phyloP scores from a whole-genome alignment of 306 rosid genomes.

The Inga laurina region DNA sequence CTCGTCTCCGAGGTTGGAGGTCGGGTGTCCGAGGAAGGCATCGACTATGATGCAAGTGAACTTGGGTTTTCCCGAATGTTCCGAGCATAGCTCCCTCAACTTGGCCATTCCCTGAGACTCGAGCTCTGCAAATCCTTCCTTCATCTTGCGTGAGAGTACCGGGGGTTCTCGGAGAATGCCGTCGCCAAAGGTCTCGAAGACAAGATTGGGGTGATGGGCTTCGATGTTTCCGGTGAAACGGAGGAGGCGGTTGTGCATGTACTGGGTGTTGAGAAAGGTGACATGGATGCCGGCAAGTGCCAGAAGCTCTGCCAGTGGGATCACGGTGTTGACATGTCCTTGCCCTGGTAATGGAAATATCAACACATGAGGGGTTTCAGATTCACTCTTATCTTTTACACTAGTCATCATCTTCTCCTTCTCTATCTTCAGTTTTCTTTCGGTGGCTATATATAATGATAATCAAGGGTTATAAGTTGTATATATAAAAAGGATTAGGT shows the following conservation, averaged over 20 bases:
- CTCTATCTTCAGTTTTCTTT: neutral
- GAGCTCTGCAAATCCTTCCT: rapidly evolving
- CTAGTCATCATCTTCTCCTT: neutral
- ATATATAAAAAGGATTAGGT: no score
- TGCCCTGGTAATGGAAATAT: conserved; percentile 37
- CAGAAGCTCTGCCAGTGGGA: neutral
- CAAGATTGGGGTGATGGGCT: neutral
- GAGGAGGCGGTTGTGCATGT: neutral
- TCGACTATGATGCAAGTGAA: conserved; percentile 47
- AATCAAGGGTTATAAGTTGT: neutral
- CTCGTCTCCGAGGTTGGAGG: conserved; percentile 30
- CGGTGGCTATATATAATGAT: conserved; percentile 35
- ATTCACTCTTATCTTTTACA: neutral
- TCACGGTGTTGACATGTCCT: conserved; percentile 37
- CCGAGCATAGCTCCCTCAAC: conserved; percentile 24
- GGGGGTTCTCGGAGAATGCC: neutral
- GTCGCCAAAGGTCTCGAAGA: neutral
- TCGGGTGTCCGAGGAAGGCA: conserved; percentile 27
- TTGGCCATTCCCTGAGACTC: neutral
- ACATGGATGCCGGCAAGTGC: neutral
- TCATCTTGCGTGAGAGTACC: neutral
- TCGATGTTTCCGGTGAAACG: neutral
- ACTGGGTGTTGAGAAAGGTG: neutral
- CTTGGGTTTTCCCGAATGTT: neutral
- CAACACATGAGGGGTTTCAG: conserved; percentile 25